Conservation (phyloP, 2,329 filamentous ascomycete genomes). For the Ambrosiella beaveri region DNA sequence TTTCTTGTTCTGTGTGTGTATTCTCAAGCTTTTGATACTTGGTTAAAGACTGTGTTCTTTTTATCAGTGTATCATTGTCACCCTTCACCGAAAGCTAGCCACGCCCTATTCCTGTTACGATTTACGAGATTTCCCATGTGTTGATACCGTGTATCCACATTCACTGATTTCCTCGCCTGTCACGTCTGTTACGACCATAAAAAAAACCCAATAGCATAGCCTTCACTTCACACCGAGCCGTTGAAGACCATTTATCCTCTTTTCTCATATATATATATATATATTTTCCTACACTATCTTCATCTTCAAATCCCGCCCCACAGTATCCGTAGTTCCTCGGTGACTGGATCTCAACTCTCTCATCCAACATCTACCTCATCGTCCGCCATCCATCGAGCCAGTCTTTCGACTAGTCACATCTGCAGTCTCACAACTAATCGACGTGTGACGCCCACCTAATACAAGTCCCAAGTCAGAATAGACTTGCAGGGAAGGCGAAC, state of each 20-base stretch:
- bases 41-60: not conserved
- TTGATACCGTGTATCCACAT: not conserved
- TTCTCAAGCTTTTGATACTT: not conserved
- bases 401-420: not conserved
- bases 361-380: not conserved
- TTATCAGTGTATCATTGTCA: too few species aligned
- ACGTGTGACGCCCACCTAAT: not conserved
- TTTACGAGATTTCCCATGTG: too few species aligned
- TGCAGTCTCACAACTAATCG: conserved; percentile 2
- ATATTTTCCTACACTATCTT: not conserved
- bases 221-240: not conserved
- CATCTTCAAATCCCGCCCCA: not conserved
- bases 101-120: not conserved
- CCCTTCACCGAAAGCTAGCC: not conserved
- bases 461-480: not conserved
- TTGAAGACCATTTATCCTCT: not conserved
- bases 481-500: not conserved
- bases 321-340: not conserved
- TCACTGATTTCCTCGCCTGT: not conserved
- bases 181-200: not conserved
- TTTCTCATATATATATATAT: not conserved
- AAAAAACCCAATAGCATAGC: not conserved
- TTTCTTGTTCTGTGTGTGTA: not conserved
- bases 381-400: not conserved
- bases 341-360: not conserved